Evolutionary conservation across 2,329 filamentous ascomycete species (phyloP), one percentile per base, ranked within the genome.

Genomic region (Phaeomoniella chlamydospora): DNA sequence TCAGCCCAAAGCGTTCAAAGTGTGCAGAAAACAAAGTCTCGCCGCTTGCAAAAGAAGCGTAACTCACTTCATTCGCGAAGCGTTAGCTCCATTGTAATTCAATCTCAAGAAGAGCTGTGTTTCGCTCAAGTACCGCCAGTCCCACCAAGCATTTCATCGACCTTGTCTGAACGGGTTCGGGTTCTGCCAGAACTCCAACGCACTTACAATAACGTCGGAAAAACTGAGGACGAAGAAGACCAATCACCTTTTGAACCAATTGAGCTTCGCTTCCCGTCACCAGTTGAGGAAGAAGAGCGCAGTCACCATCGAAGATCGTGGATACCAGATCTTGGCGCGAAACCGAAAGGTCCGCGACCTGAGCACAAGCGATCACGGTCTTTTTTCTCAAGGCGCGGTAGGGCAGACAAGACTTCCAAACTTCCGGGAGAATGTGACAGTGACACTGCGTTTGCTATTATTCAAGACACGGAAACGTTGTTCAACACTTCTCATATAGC

Each of bases 391-490:
- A 6, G 22, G 22, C 6, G 6, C 9, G n/a, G n/a, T 6, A 26
- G 22, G n/a, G 6, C 22, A n/a, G 22, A n/a, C 22, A 26, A 26
- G 22, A 26, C 22, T n/a, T 6, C 22, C n/a, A 6, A 26, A n/a
- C 6, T n/a, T n/a, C 9, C 9, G 9, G 32, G 32, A 17, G 32
- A 34, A 18, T 15, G 15, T 15, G 32, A 34, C 18, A 13, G n/a
- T 9, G 32, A 12, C 16, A 34, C 32, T 9, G 32, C 32, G 6
- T 18, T 34, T 17, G 32, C 32, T 18, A 34, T 34, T 18, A 26
- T 26, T n/a, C 22, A 26, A 26, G 22, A 26, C n/a, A 26, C 22
- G 9, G 22, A 26, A n/a, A 9, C 22, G n/a, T n/a, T 26, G n/a
- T 26, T 26, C 22, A 26, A 26, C n/a, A n/a, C n/a, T 6, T 6